Evolutionary conservation across 2,329 filamentous ascomycete species (phyloP).

Genomic region (Pezicula rhizophila): DNA sequence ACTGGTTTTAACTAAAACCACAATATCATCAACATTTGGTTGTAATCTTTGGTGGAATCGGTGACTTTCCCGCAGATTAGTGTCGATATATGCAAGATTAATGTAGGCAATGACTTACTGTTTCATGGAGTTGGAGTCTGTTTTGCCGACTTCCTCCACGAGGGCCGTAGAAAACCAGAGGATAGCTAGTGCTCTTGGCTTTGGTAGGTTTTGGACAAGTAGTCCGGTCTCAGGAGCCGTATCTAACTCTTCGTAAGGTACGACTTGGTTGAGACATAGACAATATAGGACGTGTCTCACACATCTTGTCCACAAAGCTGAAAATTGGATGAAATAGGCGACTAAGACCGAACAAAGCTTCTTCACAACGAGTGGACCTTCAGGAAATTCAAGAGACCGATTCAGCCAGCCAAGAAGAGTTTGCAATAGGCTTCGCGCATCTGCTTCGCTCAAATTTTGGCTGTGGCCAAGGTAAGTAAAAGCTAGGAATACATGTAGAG

Average conservation of each 20-base stretch:
- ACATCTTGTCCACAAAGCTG: slow-evolving; percentile 59
- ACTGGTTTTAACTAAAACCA: slow-evolving; percentile 38
- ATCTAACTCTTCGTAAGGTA: slow-evolving; percentile 42
- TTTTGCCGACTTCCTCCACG: slow-evolving; percentile 62
- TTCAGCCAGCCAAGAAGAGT: slow-evolving; percentile 60
- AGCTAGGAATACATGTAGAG: neutral
- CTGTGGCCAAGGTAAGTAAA: slow-evolving; percentile 24
- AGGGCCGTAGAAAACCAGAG: slow-evolving; percentile 61
- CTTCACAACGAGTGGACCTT: slow-evolving; percentile 56
- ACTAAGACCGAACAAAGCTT: slow-evolving; percentile 75
- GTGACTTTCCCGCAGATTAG: slow-evolving; percentile 19
- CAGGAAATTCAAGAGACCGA: slow-evolving; percentile 42
- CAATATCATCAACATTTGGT: slow-evolving; percentile 44
- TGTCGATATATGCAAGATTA: neutral
- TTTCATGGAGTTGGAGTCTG: slow-evolving; percentile 55
- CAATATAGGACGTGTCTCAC: slow-evolving; percentile 58
- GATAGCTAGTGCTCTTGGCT: slow-evolving; percentile 47
- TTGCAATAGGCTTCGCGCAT: slow-evolving; percentile 52
- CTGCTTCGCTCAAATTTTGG: slow-evolving; percentile 46
- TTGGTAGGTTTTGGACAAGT: slow-evolving; percentile 39
- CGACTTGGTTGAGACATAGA: slow-evolving; percentile 40
- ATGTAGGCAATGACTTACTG: slow-evolving; percentile 32
- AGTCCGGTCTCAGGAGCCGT: slow-evolving; percentile 36
- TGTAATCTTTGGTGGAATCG: slow-evolving; percentile 46
- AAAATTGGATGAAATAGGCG: slow-evolving; percentile 68